Conservation (phyloP, 1,139 yeast species). For the Tardiomyces depauwii region DNA sequence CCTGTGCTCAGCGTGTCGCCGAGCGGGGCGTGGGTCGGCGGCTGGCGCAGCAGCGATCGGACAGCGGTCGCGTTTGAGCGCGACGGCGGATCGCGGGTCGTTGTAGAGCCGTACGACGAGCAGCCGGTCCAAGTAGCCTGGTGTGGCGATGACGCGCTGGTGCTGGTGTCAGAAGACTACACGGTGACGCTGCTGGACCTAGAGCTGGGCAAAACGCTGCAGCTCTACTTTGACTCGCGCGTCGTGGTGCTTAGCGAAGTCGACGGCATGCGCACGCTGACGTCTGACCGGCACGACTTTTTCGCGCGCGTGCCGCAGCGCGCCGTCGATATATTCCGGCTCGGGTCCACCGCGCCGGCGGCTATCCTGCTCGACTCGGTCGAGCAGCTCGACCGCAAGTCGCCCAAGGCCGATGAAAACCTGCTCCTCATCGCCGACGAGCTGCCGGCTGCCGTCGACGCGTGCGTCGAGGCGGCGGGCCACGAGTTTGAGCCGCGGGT, state of each 20-base stretch:
- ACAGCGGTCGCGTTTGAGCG: neutral
- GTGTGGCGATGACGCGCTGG: constrained; percentile 50
- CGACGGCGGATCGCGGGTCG: neutral
- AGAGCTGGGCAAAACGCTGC: constrained; percentile 21
- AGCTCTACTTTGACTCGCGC: constrained; percentile 24
- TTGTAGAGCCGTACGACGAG: neutral
- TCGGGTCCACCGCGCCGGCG: constrained; percentile 78
- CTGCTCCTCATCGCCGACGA: constrained; percentile 44
- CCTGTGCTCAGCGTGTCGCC: neutral
- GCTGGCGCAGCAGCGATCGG: neutral
- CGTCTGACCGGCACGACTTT: constrained; percentile 48
- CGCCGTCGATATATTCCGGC: constrained; percentile 54
- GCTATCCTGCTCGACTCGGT: constrained; percentile 77
- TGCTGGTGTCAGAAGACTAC: constrained; percentile 44
- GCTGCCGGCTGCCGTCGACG: constrained; percentile 52
- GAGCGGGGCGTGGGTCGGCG: neutral
- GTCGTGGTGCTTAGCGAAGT: constrained; percentile 37
- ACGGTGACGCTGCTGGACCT: neutral
- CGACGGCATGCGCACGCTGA: constrained; percentile 65
- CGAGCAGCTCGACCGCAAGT: constrained; percentile 54
- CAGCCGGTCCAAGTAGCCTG: neutral
- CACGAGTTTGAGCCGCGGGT: constrained; percentile 66
- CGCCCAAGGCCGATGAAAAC: constrained; percentile 81
- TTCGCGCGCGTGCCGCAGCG: constrained; percentile 51
- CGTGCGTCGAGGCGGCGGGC: constrained; percentile 64